Percentiles rank a stretch among this genome's conserved stretches.
Conservation (phyloP, 2,329 filamentous ascomycete genomes). For the Calonectria honghensis region DNA sequence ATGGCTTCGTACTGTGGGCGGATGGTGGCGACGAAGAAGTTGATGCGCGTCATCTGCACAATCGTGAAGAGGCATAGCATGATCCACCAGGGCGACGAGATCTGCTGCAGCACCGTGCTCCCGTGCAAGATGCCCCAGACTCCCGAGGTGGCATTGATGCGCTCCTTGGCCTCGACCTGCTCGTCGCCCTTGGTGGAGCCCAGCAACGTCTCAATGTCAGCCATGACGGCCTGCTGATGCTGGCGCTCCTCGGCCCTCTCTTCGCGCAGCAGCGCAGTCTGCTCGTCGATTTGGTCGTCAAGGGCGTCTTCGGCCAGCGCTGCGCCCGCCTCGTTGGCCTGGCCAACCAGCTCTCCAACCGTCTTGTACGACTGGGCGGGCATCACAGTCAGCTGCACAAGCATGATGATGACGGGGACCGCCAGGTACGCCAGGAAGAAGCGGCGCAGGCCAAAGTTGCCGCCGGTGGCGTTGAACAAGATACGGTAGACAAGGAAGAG, state of each 20-base stretch:
- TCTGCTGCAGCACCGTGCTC: conserved; percentile 81
- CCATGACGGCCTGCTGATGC: conserved; percentile 77
- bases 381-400: conserved; percentile 82
- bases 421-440: conserved; percentile 85
- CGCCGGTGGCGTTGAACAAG: conserved; percentile 75
- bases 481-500: conserved; percentile 85
- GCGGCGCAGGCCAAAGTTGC: conserved; percentile 75
- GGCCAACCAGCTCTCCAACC: conserved; percentile 85
- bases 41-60: conserved; percentile 87
- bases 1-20: conserved; percentile 87
- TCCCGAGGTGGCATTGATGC: conserved; percentile 81
- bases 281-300: conserved; percentile 76
- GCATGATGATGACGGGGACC: conserved; percentile 80
- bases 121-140: conserved; percentile 93
- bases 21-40: conserved; percentile 94
- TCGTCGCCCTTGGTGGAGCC: conserved; percentile 77
- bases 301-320: conserved; percentile 54
- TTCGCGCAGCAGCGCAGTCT: conserved; percentile 72
- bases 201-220: conserved; percentile 84
- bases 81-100: conserved; percentile 88
- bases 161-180: conserved; percentile 80
- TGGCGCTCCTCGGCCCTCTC: conserved; percentile 76
- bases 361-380: conserved; percentile 88
- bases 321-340: conserved; percentile 74
- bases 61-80: conserved; percentile 89